Evolutionary conservation across 441 rosid species (phyloP).

Genomic region (Gossypium aridum): DNA sequence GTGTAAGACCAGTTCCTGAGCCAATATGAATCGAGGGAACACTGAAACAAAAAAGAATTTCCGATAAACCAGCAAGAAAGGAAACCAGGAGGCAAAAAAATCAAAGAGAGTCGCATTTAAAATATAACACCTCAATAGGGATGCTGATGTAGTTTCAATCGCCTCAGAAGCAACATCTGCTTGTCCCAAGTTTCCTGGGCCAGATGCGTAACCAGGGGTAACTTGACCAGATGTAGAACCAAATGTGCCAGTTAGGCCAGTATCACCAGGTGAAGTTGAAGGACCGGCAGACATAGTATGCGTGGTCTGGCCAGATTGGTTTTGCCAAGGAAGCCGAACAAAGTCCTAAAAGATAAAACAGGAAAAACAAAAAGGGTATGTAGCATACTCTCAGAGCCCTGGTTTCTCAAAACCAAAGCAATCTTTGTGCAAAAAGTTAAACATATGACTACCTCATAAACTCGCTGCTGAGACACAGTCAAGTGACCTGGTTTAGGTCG

Average conservation of each 20-base stretch:
- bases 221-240: conserved; percentile 58
- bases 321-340: conserved; percentile 97
- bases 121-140: conserved; percentile 50
- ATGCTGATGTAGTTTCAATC: conserved; percentile 49
- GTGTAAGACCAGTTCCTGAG: conserved; percentile 39
- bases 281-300: conserved; percentile 47
- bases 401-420: conserved; percentile 14
- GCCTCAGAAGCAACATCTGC: conserved; percentile 61
- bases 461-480: conserved; percentile 88
- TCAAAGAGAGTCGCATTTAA: neutral
- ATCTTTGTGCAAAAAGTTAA: conserved; percentile 6
- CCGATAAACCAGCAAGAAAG: conserved; percentile 9
- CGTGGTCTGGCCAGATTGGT: conserved; percentile 67
- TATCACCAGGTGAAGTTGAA: conserved; percentile 46
- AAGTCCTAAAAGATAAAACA: neutral
- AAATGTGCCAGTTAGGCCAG: conserved; percentile 40
- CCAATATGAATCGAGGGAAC: conserved; percentile 45
- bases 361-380: neutral
- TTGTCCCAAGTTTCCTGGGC: conserved; percentile 45
- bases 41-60: conserved; percentile 33
- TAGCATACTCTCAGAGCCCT: neutral
- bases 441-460: conserved; percentile 68
- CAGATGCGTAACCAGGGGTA: conserved; percentile 40
- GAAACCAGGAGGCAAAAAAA: neutral
- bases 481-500: conserved; percentile 94